Percentiles rank a stretch among this genome's conserved stretches.
phyloP scores from a whole-genome alignment of 371 early-diverging fungal genomes.

The Mucor racemosus region DNA sequence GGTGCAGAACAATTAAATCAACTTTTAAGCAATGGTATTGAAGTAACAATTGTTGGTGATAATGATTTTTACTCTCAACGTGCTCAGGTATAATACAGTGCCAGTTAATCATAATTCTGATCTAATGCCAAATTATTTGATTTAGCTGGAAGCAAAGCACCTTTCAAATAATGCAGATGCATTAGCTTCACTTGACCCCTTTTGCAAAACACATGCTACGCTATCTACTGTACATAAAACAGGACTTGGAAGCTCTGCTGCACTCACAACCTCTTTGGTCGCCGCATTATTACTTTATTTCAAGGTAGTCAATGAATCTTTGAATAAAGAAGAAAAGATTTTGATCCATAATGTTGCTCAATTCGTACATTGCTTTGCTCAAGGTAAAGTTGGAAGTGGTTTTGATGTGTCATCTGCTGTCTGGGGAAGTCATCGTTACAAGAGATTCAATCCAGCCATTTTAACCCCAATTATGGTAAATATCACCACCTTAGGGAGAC shows the following conservation, averaged over 20 bases:
- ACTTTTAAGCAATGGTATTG: constrained; percentile 50
- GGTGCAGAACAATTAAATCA: constrained; percentile 22
- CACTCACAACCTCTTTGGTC: constrained; percentile 88
- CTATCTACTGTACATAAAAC: constrained; percentile 90
- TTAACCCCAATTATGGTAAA: constrained; percentile 67
- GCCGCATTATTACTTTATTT: constrained; percentile 79
- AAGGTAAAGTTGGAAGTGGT: constrained; percentile 96
- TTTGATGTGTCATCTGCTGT: constrained; percentile 96
- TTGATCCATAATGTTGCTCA: constrained; percentile 88
- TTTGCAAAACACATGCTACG: constrained; percentile 69
- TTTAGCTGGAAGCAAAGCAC: constrained; percentile 31
- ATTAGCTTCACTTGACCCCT: constrained; percentile 67
- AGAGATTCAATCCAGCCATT: constrained; percentile 79
- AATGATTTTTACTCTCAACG: constrained; percentile 97
- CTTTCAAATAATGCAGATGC: constrained; percentile 63
- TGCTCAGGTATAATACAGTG: constrained; percentile 52
- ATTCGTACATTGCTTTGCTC: constrained; percentile 92
- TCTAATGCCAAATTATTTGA: not conserved
- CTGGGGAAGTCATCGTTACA: constrained; percentile 87
- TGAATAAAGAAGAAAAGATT: constrained; percentile 15
- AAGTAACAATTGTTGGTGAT: constrained; percentile 80
- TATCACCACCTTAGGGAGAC: not conserved
- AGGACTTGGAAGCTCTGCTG: constrained; percentile 95
- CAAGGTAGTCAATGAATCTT: constrained; percentile 37
- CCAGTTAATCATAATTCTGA: constrained; percentile 29